phyloP scores from a whole-genome alignment of 169 alveolate genomes.

The Theileria luwenshuni region DNA sequence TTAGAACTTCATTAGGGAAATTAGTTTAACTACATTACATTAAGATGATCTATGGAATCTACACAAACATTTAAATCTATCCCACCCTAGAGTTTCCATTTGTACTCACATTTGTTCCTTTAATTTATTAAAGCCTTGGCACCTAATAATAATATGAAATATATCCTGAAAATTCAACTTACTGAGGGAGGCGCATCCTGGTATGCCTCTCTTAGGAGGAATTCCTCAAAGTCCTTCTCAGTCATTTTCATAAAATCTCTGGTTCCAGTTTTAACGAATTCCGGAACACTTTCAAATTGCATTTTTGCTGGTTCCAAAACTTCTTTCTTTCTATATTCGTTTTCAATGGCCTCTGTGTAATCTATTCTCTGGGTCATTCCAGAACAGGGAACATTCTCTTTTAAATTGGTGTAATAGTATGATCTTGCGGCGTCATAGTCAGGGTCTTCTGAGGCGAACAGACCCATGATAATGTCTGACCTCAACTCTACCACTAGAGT shows the following conservation, averaged over 20 bases:
- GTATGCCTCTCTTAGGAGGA: slow-evolving; percentile 55
- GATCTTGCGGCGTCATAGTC: slow-evolving; percentile 60
- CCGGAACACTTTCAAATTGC: slow-evolving; percentile 10
- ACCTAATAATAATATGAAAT: too few relatives aligned
- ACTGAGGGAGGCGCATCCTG: slow-evolving; percentile 54
- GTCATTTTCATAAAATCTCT: slow-evolving; percentile 38
- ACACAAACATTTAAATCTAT: too few relatives aligned
- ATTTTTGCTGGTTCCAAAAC: neutral
- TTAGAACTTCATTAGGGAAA: too few relatives aligned
- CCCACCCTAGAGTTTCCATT: too few relatives aligned
- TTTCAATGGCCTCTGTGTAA: slow-evolving; percentile 63
- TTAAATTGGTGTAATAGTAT: slow-evolving; percentile 44
- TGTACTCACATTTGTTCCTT: too few relatives aligned
- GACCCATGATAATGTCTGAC: slow-evolving; percentile 52
- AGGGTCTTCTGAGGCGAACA: slow-evolving; percentile 61
- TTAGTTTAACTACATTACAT: too few relatives aligned
- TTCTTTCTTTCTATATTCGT: slow-evolving; percentile 4
- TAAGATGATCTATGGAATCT: too few relatives aligned
- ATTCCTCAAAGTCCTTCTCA: slow-evolving; percentile 56
- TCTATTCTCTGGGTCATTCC: slow-evolving; percentile 69
- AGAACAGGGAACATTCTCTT: slow-evolving; percentile 13
- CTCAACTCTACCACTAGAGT: slow-evolving; percentile 55
- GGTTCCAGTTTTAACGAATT: neutral
- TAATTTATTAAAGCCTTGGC: too few relatives aligned
- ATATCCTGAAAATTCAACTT: neutral